These are phyloP conservation scores for Ganoderma meredithae DNA, from an alignment of 1,284 basidiomycete genomes.

Conservation along the genomic window DNA sequence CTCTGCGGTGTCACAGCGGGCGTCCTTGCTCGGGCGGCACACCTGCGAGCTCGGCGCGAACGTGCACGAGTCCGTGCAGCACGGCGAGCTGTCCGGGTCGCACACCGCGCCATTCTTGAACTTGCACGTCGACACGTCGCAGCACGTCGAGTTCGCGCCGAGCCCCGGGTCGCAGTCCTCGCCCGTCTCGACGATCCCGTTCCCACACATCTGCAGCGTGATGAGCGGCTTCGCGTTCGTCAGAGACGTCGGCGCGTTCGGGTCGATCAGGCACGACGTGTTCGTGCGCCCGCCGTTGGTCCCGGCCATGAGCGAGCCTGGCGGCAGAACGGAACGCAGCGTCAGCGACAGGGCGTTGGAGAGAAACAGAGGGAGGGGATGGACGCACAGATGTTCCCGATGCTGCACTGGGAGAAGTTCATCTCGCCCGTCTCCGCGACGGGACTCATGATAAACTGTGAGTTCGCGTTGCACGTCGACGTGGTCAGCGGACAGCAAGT, in stretches of 20 bases:
- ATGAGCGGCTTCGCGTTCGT: conserved; percentile 57
- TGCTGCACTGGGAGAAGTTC: conserved; percentile 79
- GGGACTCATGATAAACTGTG: conserved; percentile 84
- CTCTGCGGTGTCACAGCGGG: conserved; percentile 80
- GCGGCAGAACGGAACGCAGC: background rate
- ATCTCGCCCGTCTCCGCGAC: conserved; percentile 72
- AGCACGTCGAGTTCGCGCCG: conserved; percentile 72
- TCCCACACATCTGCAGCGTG: conserved; percentile 79
- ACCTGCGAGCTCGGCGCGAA: conserved; percentile 74
- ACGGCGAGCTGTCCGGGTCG: conserved; percentile 80
- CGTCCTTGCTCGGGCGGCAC: conserved; percentile 77
- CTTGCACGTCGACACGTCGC: conserved; percentile 82
- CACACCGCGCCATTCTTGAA: conserved; percentile 79
- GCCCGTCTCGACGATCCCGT: conserved; percentile 78
- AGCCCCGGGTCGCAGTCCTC: conserved; percentile 92
- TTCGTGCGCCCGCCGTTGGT: conserved; percentile 51
- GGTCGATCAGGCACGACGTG: conserved; percentile 69
- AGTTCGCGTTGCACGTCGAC: conserved; percentile 69
- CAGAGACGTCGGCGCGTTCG: conserved; percentile 50
- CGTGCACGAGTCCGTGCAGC: conserved; percentile 78
- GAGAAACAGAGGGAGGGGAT: background rate
- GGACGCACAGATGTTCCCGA: conserved; percentile 87
- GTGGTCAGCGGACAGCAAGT: conserved; percentile 79
- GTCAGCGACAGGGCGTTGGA: background rate
- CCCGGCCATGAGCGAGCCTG: conserved; percentile 69